Evolutionary conservation across 306 rosid genomes (phyloP).

Genomic region (Biancaea sappan): DNA sequence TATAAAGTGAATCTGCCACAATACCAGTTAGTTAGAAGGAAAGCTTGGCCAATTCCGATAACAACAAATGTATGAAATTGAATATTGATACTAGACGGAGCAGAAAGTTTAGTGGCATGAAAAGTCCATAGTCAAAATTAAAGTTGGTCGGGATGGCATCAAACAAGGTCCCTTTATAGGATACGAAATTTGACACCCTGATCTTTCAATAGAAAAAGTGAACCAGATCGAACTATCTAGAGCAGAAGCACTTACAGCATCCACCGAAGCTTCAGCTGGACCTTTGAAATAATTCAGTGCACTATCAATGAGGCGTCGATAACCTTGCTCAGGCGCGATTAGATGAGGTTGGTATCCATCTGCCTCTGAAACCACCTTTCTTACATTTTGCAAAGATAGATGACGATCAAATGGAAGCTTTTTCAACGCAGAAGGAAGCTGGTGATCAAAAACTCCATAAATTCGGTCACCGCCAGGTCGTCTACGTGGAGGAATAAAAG

Average conservation of each 20-base stretch:
- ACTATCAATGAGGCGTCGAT: constrained; percentile 87
- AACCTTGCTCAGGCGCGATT: constrained; percentile 81
- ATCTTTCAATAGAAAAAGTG: not conserved
- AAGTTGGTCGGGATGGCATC: not conserved
- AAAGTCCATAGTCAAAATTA: not conserved
- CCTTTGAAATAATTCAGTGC: constrained; percentile 84
- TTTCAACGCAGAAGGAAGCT: constrained; percentile 93
- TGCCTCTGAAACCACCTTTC: constrained; percentile 90
- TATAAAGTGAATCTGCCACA: constrained; percentile 80
- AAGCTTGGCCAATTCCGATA: not conserved
- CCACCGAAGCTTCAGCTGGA: constrained; percentile 97
- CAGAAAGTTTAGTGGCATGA: not conserved
- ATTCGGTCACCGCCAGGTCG: constrained; percentile 96
- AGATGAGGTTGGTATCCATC: constrained; percentile 94
- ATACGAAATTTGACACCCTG: not conserved
- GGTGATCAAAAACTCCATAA: constrained; percentile 83
- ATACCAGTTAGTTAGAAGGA: not conserved
- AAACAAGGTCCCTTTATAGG: not conserved
- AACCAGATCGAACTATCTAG: constrained; percentile 14
- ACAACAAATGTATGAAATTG: not conserved
- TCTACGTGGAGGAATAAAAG: constrained; percentile 40
- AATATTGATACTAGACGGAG: not conserved
- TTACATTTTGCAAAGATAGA: constrained; percentile 82
- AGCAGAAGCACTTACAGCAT: constrained; percentile 69
- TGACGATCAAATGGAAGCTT: constrained; percentile 98